Evolutionary conservation across 1,284 basidiomycete species (phyloP).

Genomic region (Trichosporon ovoides): DNA sequence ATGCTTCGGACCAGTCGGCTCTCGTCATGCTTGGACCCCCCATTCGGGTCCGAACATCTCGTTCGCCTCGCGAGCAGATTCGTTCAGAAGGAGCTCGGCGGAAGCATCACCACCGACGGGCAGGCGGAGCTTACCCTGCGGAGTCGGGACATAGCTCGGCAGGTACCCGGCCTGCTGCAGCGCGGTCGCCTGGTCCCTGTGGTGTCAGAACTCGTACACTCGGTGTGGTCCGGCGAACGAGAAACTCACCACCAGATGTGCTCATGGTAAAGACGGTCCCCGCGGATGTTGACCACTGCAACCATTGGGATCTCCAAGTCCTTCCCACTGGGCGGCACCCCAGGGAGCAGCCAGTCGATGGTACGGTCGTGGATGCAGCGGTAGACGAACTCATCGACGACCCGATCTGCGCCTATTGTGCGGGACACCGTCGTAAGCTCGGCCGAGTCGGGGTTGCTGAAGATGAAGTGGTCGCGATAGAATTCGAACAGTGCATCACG

Average conservation of each 20-base stretch:
- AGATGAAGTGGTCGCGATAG: slow-evolving; percentile 49
- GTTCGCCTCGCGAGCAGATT: slow-evolving; percentile 21
- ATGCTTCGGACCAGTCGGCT: neutral
- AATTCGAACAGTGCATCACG: slow-evolving; percentile 54
- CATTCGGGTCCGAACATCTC: slow-evolving; percentile 23
- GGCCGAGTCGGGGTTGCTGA: slow-evolving; percentile 19
- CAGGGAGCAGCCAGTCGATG: slow-evolving; percentile 53
- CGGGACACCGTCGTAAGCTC: slow-evolving; percentile 49
- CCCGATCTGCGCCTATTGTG: slow-evolving; percentile 25
- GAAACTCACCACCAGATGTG: slow-evolving; percentile 45
- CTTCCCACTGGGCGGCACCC: slow-evolving; percentile 54
- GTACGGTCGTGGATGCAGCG: slow-evolving; percentile 52
- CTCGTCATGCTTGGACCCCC: slow-evolving; percentile 12
- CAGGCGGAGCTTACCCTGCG: slow-evolving; percentile 17
- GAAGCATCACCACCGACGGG: slow-evolving; percentile 21
- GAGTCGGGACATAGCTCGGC: slow-evolving; percentile 15
- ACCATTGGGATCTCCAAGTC: slow-evolving; percentile 56
- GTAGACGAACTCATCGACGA: slow-evolving; percentile 32
- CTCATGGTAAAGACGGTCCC: slow-evolving; percentile 57
- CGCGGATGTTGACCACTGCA: slow-evolving; percentile 57
- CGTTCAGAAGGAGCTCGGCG: slow-evolving; percentile 24
- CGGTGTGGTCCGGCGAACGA: neutral
- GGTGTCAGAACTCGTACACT: neutral
- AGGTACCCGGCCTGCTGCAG: slow-evolving; percentile 26
- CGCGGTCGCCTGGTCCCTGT: slow-evolving; percentile 28